Evolutionary conservation across 768 basidiomycete species (phyloP), one percentile per base, ranked within the genome.

Genomic region (Leccinum aurantiacum): DNA sequence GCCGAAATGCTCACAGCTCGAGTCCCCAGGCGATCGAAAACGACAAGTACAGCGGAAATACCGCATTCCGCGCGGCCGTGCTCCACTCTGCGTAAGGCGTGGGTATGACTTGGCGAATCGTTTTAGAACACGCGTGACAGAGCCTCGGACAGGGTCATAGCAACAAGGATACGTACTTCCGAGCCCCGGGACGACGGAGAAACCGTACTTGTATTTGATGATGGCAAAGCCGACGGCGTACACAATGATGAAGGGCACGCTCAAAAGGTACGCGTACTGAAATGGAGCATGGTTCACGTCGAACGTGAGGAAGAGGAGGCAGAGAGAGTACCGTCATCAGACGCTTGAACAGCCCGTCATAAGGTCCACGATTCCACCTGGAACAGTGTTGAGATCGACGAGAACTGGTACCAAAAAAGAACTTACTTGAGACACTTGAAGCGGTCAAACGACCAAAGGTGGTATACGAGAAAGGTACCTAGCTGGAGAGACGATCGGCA

Each of bases 321-420:
- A 44, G 13, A 13, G 22, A n/a, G 71, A 84, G 57, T 60, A 91
- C 90, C 38, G 89, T 93, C 91, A 93, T 93, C 69, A 93, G 68
- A 27, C 92, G 84, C 72, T 91, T 93, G 76, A 93, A 93, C 3
- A 88, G 82, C n/a, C 89, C 89, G 15, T 85, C 81, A 60, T 84
- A 73, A 3, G 82, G 80, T 1, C 86, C 88, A 29, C 80, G 82
- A 66, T 86, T 83, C 88, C 89, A 91, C 69, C 89, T 90, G 15
- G 59, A 38, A 25, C 35, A 9, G 10, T 9, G 29, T 7, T 63
- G 2, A 55, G 25, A 6, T 52, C n/a, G 14, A 54, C 19, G 37
- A n/a, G n/a, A 24, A 17, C 38, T 38, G 15, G 7, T 7, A 38
- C 15, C 7, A 14, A 22, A 15, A 7, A 3, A 4, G 15, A 11